Base-by-base conservation (phyloP, 306 rosid genomes). In the Gynostemma pentaphyllum region DNA sequence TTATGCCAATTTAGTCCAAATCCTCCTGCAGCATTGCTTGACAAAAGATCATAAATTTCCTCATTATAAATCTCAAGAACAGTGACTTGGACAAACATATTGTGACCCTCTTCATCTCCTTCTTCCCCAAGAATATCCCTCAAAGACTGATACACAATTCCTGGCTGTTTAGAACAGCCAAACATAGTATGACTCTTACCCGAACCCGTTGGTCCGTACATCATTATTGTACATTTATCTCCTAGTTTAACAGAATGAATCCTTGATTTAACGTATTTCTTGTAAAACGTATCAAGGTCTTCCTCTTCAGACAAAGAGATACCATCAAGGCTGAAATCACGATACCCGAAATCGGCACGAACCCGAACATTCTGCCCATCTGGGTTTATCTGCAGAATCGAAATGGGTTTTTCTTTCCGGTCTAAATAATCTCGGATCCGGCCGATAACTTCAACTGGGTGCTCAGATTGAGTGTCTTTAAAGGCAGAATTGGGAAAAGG, bases 171-270 rank as follows among this genome's bases (percentile, higher is more conserved):
- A 3, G 81, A 60, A 68, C 94, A 81, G 32, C 99, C 99, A 22
- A 94, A 94, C 99, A 94, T 94, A 4, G 89, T 86, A 69, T 94
- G 94, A 56, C 99, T 94, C 87, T 94, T 94, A 1, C 99, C 99
- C 46, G 99, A 85, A 45, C 99, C 99, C 1, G 97, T 94, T 0
- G 99, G 99, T 1, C 99, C 97, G 37, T 94, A 94, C 99, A 86
- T 94, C 99, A 94, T 94, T 13, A 94, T 70, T 12, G 99, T 94
- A 30, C 97, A 94, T 63, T 94, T 94, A 57, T 94, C 94, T 9
- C 99, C 99, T 37, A 83, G 41, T 46, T 77, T 88, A 49, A 94
- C 94, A 0, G 89, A 84, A 45, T 73, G 71, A 26, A 94, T 83
- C 81, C 99, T 86, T 2, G 97, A 87, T 57, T 80, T 73, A 16